Evolutionary conservation across 179 eudicot species (phyloP).

Genomic region (Silene noctiflora): DNA sequence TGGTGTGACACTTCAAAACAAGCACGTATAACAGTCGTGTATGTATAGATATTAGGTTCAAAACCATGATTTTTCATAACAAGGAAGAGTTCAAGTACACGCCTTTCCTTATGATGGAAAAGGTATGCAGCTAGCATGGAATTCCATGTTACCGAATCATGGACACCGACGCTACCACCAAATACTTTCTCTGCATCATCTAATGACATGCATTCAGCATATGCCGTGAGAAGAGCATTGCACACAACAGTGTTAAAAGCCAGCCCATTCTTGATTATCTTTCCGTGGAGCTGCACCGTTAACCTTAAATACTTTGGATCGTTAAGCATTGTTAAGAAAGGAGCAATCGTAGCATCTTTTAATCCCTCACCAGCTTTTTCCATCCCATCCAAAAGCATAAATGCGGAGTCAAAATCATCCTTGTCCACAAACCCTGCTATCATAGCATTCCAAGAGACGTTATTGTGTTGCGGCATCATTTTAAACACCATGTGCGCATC

Average conservation of each 20-base stretch:
- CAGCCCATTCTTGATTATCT: conserved; percentile 53
- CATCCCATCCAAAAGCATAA: conserved; percentile 49
- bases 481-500: conserved; percentile 56
- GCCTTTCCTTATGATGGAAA: conserved; percentile 40
- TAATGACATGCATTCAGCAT: conserved; percentile 67
- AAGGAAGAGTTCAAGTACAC: conserved; percentile 54
- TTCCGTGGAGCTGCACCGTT: conserved; percentile 56
- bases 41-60: conserved; percentile 67
- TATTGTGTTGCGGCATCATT: conserved; percentile 44
- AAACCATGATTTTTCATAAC: conserved; percentile 56
- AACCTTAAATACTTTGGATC: conserved; percentile 38
- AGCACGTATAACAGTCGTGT: conserved; percentile 64
- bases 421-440: conserved; percentile 61
- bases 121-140: conserved; percentile 75
- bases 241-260: conserved; percentile 42
- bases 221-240: conserved; percentile 65
- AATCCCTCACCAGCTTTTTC: conserved; percentile 42
- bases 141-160: conserved; percentile 77
- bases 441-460: conserved; percentile 71
- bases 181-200: conserved; percentile 57
- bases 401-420: conserved; percentile 37
- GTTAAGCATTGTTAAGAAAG: conserved; percentile 62
- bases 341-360: conserved; percentile 71
- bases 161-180: conserved; percentile 30
- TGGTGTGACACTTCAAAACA: conserved; percentile 46